A percentile compares a stretch with the other conserved stretches of the same genome.
Evolutionary conservation across 1,284 basidiomycete species (phyloP).

Genomic region (Irpex rosettiformis): DNA sequence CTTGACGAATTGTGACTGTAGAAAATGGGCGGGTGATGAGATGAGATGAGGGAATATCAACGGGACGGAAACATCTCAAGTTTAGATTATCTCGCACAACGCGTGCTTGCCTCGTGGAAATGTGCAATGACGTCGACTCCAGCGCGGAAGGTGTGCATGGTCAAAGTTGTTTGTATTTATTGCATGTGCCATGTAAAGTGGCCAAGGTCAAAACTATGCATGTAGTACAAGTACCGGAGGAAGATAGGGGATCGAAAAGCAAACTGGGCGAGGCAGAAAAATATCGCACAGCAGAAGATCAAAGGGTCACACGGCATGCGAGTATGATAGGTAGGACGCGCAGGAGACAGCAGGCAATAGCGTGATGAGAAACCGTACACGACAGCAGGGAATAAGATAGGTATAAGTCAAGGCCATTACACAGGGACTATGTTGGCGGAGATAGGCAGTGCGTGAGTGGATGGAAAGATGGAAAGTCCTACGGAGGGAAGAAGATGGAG

Average conservation of each 20-base stretch:
- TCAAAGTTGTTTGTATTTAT: background rate
- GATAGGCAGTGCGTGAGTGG: background rate
- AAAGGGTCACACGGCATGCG: background rate
- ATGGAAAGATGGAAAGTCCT: background rate
- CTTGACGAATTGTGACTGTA: background rate
- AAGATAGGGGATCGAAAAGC: background rate
- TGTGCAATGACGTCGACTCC: background rate
- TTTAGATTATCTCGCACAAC: background rate
- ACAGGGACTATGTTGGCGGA: too few relatives aligned
- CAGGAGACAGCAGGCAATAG: background rate
- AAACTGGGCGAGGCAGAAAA: background rate
- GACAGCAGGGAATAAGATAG: background rate
- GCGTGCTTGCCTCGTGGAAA: background rate
- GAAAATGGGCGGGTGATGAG: background rate
- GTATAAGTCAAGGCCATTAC: constrained; percentile 2
- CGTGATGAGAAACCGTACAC: background rate
- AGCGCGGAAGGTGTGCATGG: background rate
- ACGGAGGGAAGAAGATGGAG: too few relatives aligned
- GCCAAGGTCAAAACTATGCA: background rate
- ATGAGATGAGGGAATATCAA: too few relatives aligned
- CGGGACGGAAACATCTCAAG: too few relatives aligned
- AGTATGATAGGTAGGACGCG: background rate
- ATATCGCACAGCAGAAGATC: background rate
- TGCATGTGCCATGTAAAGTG: background rate
- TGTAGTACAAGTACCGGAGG: background rate